Percentiles rank a stretch among this genome's conserved stretches.
Conservation (phyloP, 2,329 filamentous ascomycete genomes). For the Claviceps sp. region DNA sequence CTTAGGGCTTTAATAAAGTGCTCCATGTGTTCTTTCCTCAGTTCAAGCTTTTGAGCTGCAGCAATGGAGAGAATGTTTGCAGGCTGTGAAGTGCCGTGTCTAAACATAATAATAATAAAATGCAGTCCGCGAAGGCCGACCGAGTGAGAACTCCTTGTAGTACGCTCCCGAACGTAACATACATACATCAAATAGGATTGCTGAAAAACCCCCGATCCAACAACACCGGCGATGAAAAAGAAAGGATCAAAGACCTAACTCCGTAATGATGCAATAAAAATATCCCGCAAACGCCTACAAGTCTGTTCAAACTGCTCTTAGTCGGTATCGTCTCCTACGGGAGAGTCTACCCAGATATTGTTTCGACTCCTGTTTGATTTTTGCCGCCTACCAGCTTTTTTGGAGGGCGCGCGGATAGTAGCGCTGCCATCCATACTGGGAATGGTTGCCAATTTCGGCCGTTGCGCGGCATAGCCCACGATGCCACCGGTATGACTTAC, state of each 20-base stretch:
- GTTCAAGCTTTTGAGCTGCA: background rate
- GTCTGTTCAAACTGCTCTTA: constrained; percentile 7
- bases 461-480: constrained; percentile 22
- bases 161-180: constrained; percentile 6
- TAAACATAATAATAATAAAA: background rate
- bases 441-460: constrained; percentile 34
- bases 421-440: constrained; percentile 24
- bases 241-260: background rate
- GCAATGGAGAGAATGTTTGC: background rate
- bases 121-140: constrained; percentile 3
- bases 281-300: background rate
- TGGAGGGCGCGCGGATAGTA: constrained; percentile 16
- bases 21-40: background rate
- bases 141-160: constrained; percentile 5
- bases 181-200: constrained; percentile 5
- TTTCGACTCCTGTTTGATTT: constrained; percentile 17
- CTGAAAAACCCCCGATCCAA: background rate
- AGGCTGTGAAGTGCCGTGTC: background rate
- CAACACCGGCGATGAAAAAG: background rate
- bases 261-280: background rate
- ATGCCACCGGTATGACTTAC: constrained; percentile 14
- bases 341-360: constrained; percentile 16
- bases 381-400: constrained; percentile 17
- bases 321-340: constrained; percentile 25
- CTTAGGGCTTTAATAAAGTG: background rate